These are phyloP conservation scores for Logfia minima DNA, from an alignment of 129 eudicot genomes.

Conservation along the genomic window DNA sequence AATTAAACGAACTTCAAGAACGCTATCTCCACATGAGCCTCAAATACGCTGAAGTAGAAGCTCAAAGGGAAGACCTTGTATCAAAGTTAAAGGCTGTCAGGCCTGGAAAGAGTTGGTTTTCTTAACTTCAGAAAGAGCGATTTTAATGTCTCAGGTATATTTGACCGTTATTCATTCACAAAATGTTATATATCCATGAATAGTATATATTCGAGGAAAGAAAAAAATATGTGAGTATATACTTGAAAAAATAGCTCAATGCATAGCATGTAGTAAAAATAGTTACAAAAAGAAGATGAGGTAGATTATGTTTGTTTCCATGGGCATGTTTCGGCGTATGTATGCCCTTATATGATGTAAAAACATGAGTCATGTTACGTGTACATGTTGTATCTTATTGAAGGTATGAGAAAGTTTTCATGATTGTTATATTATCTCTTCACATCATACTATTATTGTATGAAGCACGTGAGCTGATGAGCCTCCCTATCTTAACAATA, in stretches of 20 bases:
- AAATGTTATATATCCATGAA: slow-evolving; percentile 23
- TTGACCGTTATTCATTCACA: not conserved
- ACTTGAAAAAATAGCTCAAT: slow-evolving; percentile 10
- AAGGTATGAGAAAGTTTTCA: not conserved
- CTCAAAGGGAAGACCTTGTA: slow-evolving; percentile 65
- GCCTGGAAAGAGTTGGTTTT: slow-evolving; percentile 62
- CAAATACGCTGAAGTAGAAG: slow-evolving; percentile 74
- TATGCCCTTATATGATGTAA: slow-evolving; percentile 22
- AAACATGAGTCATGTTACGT: slow-evolving; percentile 20
- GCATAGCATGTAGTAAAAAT: slow-evolving; percentile 23
- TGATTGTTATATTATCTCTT: not conserved
- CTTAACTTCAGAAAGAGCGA: slow-evolving; percentile 17
- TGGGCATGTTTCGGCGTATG: slow-evolving; percentile 21
- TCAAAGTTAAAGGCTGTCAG: slow-evolving; percentile 54
- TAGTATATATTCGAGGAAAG: slow-evolving; percentile 19
- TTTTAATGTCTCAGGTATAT: slow-evolving; percentile 24
- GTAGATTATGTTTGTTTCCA: slow-evolving; percentile 13
- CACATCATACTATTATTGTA: not conserved
- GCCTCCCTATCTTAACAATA: not conserved
- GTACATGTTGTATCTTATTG: slow-evolving; percentile 29
- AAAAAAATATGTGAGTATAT: not conserved
- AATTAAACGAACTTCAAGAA: slow-evolving; percentile 62
- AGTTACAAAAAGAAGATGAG: not conserved
- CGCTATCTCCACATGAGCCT: slow-evolving; percentile 72
- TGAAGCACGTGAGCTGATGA: too few relatives aligned